phyloP scores from a whole-genome alignment of 1,139 yeast species.

The Zhuliangozyma blackwelliae region DNA sequence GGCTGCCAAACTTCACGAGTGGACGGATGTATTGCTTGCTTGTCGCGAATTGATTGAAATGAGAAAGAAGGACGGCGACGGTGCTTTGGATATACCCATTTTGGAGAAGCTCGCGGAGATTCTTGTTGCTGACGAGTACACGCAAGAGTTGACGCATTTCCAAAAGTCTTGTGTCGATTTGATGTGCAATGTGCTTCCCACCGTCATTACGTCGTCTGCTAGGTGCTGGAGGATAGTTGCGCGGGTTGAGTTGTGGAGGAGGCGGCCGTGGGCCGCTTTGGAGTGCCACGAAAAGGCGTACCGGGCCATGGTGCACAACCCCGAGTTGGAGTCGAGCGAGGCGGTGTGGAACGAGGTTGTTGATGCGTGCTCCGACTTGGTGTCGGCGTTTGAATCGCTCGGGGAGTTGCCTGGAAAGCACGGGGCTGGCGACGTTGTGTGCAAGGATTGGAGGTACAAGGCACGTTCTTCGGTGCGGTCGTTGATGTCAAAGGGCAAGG shows the following conservation, averaged over 20 bases:
- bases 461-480: conserved; percentile 70
- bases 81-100: conserved; percentile 69
- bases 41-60: conserved; percentile 54
- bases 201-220: conserved; percentile 64
- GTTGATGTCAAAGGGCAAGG: conserved; percentile 74
- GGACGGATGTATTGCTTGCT: conserved; percentile 84
- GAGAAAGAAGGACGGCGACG: conserved; percentile 53
- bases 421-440: conserved; percentile 79
- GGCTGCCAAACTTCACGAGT: conserved; percentile 74
- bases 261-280: conserved; percentile 81
- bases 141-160: conserved; percentile 45
- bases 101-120: conserved; percentile 71
- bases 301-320: conserved; percentile 62
- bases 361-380: conserved; percentile 72
- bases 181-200: conserved; percentile 61
- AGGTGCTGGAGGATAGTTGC: conserved; percentile 83
- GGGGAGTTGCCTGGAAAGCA: conserved; percentile 86
- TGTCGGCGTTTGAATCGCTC: conserved; percentile 81
- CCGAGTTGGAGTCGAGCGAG: conserved; percentile 63
- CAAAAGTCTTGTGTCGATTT: conserved; percentile 69
- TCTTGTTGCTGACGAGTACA: conserved; percentile 49
- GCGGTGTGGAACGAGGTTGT: conserved; percentile 74
- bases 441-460: conserved; percentile 89
- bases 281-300: conserved; percentile 86
- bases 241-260: conserved; percentile 82